Evolutionary conservation across 2,329 filamentous ascomycete genomes (phyloP), one percentile per base, ranked within the genome.

Genomic region (Colletotrichum lindemuthianum): DNA sequence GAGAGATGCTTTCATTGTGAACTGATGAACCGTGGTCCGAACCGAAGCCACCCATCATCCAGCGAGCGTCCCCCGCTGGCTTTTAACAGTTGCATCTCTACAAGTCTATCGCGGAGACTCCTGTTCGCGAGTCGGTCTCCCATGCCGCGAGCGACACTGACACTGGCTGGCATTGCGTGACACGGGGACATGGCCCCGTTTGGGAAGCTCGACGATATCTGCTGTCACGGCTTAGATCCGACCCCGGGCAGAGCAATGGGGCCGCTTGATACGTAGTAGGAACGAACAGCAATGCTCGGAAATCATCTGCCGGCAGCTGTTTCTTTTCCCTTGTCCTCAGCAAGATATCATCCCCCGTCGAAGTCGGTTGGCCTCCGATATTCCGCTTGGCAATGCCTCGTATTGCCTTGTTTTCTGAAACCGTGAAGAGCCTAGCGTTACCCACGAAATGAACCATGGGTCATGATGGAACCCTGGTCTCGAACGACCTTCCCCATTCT

Each of bases 401-500:
- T 58, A 58, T 58, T 11, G 36, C 36, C 24, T 8, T 32, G 43
- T 40, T 24, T 33, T n/a, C 34, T 11, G 8, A 44, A 12, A n/a
- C 6, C 44, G 15, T 16, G 37, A 32, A 39, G 3, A 48, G 60
- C 60, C 60, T 58, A 63, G 60, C 11, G 54, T 8, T 39, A 39
- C 48, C 36, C 60, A 47, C 48, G 55, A 59, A 63, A 59, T 59
- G 55, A 59, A 13, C 41, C 53, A 51, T 63, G 59, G 47, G 59
- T 56, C 53, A 53, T 39, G 48, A 59, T 63, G 55, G 48, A 63
- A 59, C 55, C 59, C 54, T 37, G 48, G 34, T 36, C 15, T 32
- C 32, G 8, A 48, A 39, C 54, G 40, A 58, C 60, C 55, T 63
- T 59, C 60, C 60, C 60, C 36, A 52, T 63, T 59, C 55, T 59